Percentiles rank a stretch among this genome's conserved stretches.
These are phyloP conservation scores for Haberlea rhodopensis DNA, from an alignment of 257 asterid species.

Conservation along the genomic window DNA sequence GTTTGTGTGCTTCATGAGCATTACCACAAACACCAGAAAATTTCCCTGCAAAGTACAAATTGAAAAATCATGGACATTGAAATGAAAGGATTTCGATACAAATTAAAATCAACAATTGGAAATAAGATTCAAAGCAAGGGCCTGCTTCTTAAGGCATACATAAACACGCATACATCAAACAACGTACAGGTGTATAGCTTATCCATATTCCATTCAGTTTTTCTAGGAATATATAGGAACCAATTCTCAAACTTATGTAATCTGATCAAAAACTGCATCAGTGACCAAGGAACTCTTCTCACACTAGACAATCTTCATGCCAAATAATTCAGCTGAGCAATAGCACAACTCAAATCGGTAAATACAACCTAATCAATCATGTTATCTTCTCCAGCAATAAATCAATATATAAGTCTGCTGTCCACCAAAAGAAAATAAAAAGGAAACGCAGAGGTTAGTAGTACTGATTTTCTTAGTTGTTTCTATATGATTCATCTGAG, in stretches of 20 bases:
- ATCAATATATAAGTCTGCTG: slow-evolving; percentile 19
- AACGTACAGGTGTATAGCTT: neutral
- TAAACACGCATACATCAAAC: slow-evolving; percentile 11
- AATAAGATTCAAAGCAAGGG: neutral
- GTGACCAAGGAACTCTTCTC: slow-evolving; percentile 11
- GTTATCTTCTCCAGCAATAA: slow-evolving; percentile 13
- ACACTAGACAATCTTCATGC: slow-evolving; percentile 8
- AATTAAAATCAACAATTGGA: neutral
- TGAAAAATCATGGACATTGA: slow-evolving; percentile 18
- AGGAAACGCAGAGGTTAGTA: neutral
- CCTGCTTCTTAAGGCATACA: slow-evolving; percentile 5
- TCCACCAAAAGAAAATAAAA: neutral
- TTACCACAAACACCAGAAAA: slow-evolving; percentile 50
- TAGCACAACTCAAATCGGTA: neutral
- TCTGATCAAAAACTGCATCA: slow-evolving; percentile 13
- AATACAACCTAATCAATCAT: slow-evolving; percentile 4
- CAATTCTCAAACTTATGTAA: neutral
- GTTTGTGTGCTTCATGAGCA: slow-evolving; percentile 72
- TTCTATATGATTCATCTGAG: slow-evolving; percentile 13
- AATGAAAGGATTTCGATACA: slow-evolving; percentile 16
- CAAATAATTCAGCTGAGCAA: slow-evolving; percentile 9
- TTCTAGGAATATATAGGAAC: neutral
- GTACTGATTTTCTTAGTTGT: slow-evolving; percentile 4
- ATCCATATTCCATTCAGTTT: neutral
- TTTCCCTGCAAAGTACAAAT: slow-evolving; percentile 56